Conservation (phyloP, 768 basidiomycete species). For the Asterophora lycoperdoides region DNA sequence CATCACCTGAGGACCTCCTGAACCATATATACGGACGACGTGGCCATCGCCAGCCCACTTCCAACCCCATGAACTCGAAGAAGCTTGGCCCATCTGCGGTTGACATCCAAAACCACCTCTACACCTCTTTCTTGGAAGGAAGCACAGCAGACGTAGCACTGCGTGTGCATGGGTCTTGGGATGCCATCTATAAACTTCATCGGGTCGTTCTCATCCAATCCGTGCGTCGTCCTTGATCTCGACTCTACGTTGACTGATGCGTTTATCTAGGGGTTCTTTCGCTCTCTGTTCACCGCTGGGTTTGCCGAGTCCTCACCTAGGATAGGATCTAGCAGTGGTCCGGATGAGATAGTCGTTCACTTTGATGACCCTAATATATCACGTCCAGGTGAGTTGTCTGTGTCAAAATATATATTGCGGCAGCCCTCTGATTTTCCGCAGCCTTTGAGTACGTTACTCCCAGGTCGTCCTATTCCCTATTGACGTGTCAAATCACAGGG, state of each 20-base stretch:
- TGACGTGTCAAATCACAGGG: conserved; percentile 36
- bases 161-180: conserved; percentile 60
- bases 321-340: conserved; percentile 22
- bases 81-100: conserved; percentile 42
- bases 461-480: neutral
- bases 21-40: conserved; percentile 2
- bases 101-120: conserved; percentile 72
- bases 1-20: neutral
- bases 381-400: conserved; percentile 58
- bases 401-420: conserved; percentile 8
- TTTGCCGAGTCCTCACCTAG: conserved; percentile 57
- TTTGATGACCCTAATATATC: conserved; percentile 90
- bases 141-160: conserved; percentile 78
- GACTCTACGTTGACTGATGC: neutral
- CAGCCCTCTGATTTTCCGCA: conserved; percentile 23
- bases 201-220: conserved; percentile 86
- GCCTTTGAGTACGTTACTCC: conserved; percentile 78
- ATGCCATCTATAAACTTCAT: conserved; percentile 75
- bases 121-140: conserved; percentile 65
- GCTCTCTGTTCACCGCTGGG: conserved; percentile 78
- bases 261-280: conserved; percentile 71
- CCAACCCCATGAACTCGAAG: conserved; percentile 28
- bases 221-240: conserved; percentile 36
- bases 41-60: neutral
- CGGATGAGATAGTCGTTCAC: conserved; percentile 61